Evolutionary conservation across 169 alveolate species (phyloP).

Genomic region (Plasmodium inui): DNA sequence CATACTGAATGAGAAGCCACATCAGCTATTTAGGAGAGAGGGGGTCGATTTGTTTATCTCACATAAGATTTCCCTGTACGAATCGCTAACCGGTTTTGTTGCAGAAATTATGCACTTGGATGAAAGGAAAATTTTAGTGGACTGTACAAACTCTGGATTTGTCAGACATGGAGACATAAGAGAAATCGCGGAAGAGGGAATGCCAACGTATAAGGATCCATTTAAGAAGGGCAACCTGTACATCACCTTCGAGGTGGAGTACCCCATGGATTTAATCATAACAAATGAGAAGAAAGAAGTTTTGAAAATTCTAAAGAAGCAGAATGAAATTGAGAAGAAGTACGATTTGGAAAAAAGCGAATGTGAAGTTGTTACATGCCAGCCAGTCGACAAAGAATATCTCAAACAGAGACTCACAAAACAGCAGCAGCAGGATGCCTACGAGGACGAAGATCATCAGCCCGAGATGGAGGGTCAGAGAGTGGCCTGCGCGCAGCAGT

Average conservation of each 20-base stretch:
- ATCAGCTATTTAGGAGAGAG: slow-evolving; percentile 92
- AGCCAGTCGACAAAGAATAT: slow-evolving; percentile 46
- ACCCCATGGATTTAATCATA: slow-evolving; percentile 91
- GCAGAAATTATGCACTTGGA: slow-evolving; percentile 95
- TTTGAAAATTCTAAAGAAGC: slow-evolving; percentile 64
- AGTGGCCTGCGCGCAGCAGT: slow-evolving; percentile 71
- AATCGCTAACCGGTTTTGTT: slow-evolving; percentile 96
- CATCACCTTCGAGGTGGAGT: slow-evolving; percentile 93
- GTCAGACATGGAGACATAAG: slow-evolving; percentile 87
- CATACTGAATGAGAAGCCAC: slow-evolving; percentile 90
- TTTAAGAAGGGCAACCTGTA: slow-evolving; percentile 94
- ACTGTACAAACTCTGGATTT: slow-evolving; percentile 49
- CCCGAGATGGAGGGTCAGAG: slow-evolving; percentile 73
- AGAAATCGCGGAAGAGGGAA: slow-evolving; percentile 94
- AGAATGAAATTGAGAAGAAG: slow-evolving; percentile 55
- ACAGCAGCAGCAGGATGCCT: slow-evolving; percentile 66
- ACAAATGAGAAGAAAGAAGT: slow-evolving; percentile 77
- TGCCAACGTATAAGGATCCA: slow-evolving; percentile 96
- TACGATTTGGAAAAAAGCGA: slow-evolving; percentile 64
- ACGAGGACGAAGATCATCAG: slow-evolving; percentile 64
- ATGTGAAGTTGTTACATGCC: slow-evolving; percentile 60
- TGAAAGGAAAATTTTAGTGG: slow-evolving; percentile 84
- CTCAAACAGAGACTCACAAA: slow-evolving; percentile 34
- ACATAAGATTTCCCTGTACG: slow-evolving; percentile 91
- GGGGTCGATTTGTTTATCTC: slow-evolving; percentile 95